Evolutionary conservation across 768 basidiomycete species (phyloP), one percentile per base, ranked within the genome.

Genomic region (Phanerochaete carnosa): DNA sequence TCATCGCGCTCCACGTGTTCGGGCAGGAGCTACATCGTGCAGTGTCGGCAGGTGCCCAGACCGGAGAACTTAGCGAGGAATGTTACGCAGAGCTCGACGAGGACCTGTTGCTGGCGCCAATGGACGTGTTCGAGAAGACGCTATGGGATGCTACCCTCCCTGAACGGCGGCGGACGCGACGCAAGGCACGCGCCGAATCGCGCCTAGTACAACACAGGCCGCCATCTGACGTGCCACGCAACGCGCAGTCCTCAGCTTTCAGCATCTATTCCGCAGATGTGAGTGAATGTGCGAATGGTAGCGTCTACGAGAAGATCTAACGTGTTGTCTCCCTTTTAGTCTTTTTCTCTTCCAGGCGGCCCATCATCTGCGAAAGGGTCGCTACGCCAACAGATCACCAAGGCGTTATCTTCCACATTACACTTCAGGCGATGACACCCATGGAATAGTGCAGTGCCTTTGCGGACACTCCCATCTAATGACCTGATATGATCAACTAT

Each of bases 201-300:
- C n/a, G n/a, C n/a, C n/a, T n/a, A n/a, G 39, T 43, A 19, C 52
- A 32, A 25, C 22, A 25, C n/a, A 43, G 29, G 33, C 58, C 52
- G 37, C 39, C 55, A 8, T 45, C 57, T 15, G 58, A 59, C 28
- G 43, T 59, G 35, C 62, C 57, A 2, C 19, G 45, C 45, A 49
- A 9, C 33, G 54, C 60, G 4, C 11, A 19, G 19, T 55, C 45
- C 12, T 58, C 57, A 16, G 51, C 60, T 2, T 53, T 29, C 43
- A 58, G 57, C 47, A 22, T 62, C 23, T 62, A 62, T 23, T 62
- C 61, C 11, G 15, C 29, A 7, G 45, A 49, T 43, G 62, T 62
- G 15, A 57, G 60, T 57, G 16, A 7, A 45, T 46, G 15, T 43
- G 25, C 32, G 30, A 35, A 11, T 11, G 15, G 2, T 22, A 19